Conservation (phyloP, 2,329 filamentous ascomycete genomes). For the Penicillium sp. region DNA sequence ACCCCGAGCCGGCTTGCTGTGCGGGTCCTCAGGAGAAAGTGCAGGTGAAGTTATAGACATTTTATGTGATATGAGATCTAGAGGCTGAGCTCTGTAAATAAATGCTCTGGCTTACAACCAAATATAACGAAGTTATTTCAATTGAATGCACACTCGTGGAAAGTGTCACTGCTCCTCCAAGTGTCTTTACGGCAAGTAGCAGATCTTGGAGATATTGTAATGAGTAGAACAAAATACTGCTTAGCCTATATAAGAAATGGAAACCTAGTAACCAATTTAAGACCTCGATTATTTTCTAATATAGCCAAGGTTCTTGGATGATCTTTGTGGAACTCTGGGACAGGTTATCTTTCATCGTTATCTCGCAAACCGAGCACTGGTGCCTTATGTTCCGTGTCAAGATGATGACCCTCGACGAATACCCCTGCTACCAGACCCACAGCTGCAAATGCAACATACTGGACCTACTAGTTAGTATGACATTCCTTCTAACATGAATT, state of each 20-base stretch:
- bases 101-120: too few relatives aligned
- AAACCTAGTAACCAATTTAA: too few relatives aligned
- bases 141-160: neutral
- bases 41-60: constrained; percentile 29
- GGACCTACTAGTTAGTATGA: neutral
- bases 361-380: neutral
- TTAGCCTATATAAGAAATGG: too few relatives aligned
- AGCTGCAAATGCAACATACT: neutral
- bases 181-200: neutral
- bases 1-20: constrained; percentile 30
- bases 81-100: neutral
- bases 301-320: too few relatives aligned
- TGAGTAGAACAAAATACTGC: neutral
- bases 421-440: neutral
- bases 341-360: too few relatives aligned
- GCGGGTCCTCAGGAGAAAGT: constrained; percentile 24
- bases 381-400: neutral
- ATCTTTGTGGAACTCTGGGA: too few relatives aligned
- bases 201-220: neutral
- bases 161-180: neutral
- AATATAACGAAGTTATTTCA: neutral
- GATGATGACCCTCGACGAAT: neutral
- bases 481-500: neutral
- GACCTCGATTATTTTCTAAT: too few relatives aligned
- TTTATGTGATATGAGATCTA: neutral